Conservation (phyloP, 257 asterid species). For the Fraxinus excelsior region DNA sequence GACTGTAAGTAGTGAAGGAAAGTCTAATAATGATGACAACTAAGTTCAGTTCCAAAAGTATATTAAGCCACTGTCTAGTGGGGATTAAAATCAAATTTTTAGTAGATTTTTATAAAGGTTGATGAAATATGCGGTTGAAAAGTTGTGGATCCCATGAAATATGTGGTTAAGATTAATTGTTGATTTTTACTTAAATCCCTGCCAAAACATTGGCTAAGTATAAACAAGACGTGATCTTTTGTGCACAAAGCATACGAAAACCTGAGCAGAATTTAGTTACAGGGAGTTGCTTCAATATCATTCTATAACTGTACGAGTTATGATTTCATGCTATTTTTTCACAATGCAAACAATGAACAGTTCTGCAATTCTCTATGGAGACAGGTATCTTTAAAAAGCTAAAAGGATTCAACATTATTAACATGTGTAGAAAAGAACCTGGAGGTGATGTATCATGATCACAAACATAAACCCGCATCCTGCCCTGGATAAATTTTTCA, state of each 20-base stretch:
- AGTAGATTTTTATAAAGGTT: no score
- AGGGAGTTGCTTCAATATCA: not conserved
- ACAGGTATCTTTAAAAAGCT: not conserved
- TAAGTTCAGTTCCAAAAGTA: not conserved
- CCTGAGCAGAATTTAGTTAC: not conserved
- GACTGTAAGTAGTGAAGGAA: not conserved
- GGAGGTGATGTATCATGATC: slow-evolving; percentile 86
- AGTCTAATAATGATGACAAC: not conserved
- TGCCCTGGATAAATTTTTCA: slow-evolving; percentile 60
- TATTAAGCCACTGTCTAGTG: not conserved
- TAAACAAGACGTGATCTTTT: not conserved
- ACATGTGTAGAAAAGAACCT: slow-evolving; percentile 46
- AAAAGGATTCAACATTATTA: not conserved
- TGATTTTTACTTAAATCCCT: no score
- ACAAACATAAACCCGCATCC: slow-evolving; percentile 73
- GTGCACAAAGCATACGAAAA: not conserved
- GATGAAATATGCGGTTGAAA: no score
- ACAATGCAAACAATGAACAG: slow-evolving; percentile 3
- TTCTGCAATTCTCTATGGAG: not conserved
- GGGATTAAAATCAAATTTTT: no score
- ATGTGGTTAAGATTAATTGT: no score
- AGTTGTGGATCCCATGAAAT: no score
- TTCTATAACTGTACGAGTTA: no score
- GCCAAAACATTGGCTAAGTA: no score
- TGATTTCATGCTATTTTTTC: not conserved